Evolutionary conservation across 164 flowering plant species (phyloP), one percentile per base, ranked within the genome.

Genomic region (Platanus orientalis): DNA sequence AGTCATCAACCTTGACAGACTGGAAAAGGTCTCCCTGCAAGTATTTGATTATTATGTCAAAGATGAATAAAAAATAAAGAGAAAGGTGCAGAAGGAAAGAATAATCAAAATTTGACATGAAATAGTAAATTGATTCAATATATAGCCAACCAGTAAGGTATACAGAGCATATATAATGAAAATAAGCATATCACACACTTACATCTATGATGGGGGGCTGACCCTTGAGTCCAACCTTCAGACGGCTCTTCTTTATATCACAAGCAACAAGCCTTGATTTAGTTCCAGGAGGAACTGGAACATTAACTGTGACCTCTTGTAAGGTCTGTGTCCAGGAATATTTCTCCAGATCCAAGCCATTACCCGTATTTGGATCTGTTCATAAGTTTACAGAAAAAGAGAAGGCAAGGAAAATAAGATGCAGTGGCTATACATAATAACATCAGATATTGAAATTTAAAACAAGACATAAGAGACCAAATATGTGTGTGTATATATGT

Each of bases 211-310:
- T 74, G 16, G 96, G 95, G 61, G 95, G 90, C 63, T 89, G 89
- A 7, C 95, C 96, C 82, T 91, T 94, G 39, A 94, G 77, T 61
- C 98, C 97, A 73, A 94, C 82, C 76, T 84, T 91, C 52, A 94
- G 65, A 70, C 65, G 88, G 45, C 83, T 88, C 73, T 86, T 94
- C 83, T 90, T 90, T 17, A 87, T 84, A 21, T 91, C 96, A 69
- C 89, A 87, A 1, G 48, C 70, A 63, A 94, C 72, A 67, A 77
- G 83, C 76, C 87, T 83, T 40, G 96, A 81, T 68, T 84, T 91
- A n/a, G 97, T 94, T 66, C 97, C 97, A 52, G 70, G 64, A 48
- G 98, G 95, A 4, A 94, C 79, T 25, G 97, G 93, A 47, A 94
- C 61, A 61, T 50, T 80, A 16, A 94, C 69, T 39, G 74, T 83